phyloP scores from a whole-genome alignment of 306 rosid species.

The Glycine tomentella region DNA sequence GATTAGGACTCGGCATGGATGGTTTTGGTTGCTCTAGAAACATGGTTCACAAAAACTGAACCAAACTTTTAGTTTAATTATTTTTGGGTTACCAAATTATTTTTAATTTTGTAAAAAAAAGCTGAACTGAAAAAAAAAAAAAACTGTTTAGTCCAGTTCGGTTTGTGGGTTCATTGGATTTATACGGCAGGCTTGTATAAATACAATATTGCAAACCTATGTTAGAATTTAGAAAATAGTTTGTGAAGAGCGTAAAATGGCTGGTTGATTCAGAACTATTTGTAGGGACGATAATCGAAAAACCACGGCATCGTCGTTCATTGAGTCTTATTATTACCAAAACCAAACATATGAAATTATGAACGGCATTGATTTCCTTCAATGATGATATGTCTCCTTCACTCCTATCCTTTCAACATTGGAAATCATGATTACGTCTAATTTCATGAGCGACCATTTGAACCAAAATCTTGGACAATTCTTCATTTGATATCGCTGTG shows the following conservation, averaged over 20 bases:
- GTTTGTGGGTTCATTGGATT: not conserved
- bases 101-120: conserved; percentile 13
- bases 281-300: not conserved
- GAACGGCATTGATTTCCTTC: no score
- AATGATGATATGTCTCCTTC: no score
- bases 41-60: conserved; percentile 20
- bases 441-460: no score
- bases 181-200: conserved; percentile 6
- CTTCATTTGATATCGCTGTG: no score
- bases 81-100: not conserved
- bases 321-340: no score
- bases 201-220: not conserved
- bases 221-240: not conserved
- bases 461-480: no score
- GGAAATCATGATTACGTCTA: no score
- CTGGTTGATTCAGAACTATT: no score
- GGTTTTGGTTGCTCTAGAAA: conserved; percentile 14
- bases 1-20: conserved; percentile 27
- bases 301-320: not conserved
- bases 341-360: no score
- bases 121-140: no score
- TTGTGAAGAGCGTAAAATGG: no score
- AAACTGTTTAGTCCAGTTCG: not conserved
- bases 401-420: no score
- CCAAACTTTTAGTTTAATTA: not conserved